Conservation (phyloP, 108 stramenopile genomes). For the Skeletonema grethae region DNA sequence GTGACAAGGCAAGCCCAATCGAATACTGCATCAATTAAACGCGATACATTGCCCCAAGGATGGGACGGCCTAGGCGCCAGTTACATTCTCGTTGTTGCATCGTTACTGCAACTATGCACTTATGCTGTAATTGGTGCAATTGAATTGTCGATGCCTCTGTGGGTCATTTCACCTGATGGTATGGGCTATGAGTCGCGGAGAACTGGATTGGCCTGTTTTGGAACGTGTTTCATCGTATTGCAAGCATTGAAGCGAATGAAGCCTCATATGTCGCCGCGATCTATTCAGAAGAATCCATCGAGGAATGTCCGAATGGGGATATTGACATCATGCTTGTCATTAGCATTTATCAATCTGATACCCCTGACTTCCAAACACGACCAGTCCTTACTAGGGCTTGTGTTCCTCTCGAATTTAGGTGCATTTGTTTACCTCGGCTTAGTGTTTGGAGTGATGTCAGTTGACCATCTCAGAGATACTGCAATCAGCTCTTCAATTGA, state of each 20-base stretch:
- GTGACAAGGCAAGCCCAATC: background rate
- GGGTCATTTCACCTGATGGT: conserved; percentile 49
- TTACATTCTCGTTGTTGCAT: conserved; percentile 27
- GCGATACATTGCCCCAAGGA: conserved; percentile 6
- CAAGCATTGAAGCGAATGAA: conserved; percentile 37
- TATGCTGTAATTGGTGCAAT: conserved; percentile 34
- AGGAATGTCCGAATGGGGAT: conserved; percentile 50
- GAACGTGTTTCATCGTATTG: conserved; percentile 36
- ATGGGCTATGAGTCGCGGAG: conserved; percentile 47
- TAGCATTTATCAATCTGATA: conserved; percentile 18
- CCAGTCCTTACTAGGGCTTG: conserved; percentile 19
- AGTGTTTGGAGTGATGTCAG: conserved; percentile 1
- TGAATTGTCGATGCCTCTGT: conserved; percentile 50
- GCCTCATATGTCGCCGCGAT: conserved; percentile 19
- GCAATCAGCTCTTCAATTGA: conserved; percentile 7
- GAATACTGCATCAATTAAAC: background rate
- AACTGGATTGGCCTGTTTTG: conserved; percentile 43
- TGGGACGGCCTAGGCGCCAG: conserved; percentile 33
- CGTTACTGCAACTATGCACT: conserved; percentile 11
- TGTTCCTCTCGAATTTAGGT: conserved; percentile 2
- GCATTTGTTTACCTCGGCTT: conserved; percentile 1
- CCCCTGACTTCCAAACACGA: conserved; percentile 5
- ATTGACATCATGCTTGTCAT: conserved; percentile 22
- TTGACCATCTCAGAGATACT: background rate
- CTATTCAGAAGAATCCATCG: conserved; percentile 43